These are phyloP conservation scores for Chaetothyriales sp. DNA, from an alignment of 2,329 filamentous ascomycete genomes.

Conservation along the genomic window DNA sequence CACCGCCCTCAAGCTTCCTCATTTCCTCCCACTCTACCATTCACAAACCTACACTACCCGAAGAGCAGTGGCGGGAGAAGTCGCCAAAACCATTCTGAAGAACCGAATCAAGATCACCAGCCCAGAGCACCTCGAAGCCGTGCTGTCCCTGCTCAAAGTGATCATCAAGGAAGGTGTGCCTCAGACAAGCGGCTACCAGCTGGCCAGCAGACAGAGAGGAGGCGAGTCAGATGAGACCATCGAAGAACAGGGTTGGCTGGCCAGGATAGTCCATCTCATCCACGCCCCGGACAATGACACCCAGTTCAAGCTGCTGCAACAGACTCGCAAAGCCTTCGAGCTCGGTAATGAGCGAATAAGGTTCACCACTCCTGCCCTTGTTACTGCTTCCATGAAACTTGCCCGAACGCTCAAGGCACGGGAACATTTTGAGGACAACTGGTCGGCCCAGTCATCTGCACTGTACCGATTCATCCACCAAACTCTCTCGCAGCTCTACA, in stretches of 20 bases:
- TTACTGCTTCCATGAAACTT: constrained; percentile 80
- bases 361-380: constrained; percentile 83
- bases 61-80: constrained; percentile 77
- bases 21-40: constrained; percentile 78
- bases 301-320: constrained; percentile 79
- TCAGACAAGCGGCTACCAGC: constrained; percentile 67
- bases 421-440: constrained; percentile 73
- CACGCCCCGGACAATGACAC: constrained; percentile 76
- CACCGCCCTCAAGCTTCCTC: constrained; percentile 85
- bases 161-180: constrained; percentile 88
- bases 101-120: constrained; percentile 70
- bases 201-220: constrained; percentile 57
- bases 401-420: constrained; percentile 77
- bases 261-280: constrained; percentile 79
- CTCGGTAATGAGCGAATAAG: constrained; percentile 93
- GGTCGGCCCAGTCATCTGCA: constrained; percentile 59
- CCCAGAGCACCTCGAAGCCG: constrained; percentile 67
- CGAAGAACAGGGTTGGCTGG: constrained; percentile 95
- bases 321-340: constrained; percentile 69
- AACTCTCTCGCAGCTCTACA: constrained; percentile 72
- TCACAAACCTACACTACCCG: constrained; percentile 87
- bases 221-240: constrained; percentile 92
- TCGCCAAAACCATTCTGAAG: constrained; percentile 67
- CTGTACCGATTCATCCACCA: constrained; percentile 95
- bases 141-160: constrained; percentile 77